Evolutionary conservation across 1,284 basidiomycete genomes (phyloP).

Genomic region (Melampsora americana): DNA sequence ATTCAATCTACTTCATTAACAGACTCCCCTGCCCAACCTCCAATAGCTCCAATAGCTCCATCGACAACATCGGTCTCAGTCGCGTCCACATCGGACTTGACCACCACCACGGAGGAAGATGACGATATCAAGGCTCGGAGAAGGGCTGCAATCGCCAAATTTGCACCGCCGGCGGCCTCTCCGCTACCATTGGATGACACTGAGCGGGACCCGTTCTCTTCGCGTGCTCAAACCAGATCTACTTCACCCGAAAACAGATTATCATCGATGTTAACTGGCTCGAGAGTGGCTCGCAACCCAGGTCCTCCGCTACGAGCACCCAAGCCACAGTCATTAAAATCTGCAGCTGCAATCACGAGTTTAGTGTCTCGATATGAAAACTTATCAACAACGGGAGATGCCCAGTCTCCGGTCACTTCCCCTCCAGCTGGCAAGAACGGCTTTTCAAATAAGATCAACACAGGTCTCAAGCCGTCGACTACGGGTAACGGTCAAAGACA

Average conservation of each 20-base stretch:
- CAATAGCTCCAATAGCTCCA: not conserved
- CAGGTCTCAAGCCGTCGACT: not conserved
- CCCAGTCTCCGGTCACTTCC: not conserved
- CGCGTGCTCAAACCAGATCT: conserved; percentile 15
- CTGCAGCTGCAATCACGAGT: conserved; percentile 33
- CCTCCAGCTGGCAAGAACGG: not conserved
- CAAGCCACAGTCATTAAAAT: conserved; percentile 42
- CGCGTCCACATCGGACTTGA: conserved; percentile 22
- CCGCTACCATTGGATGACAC: not conserved
- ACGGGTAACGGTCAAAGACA: not conserved
- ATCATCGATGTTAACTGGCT: not conserved
- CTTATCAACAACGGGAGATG: not conserved
- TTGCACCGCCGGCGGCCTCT: conserved; percentile 19
- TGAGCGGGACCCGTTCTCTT: conserved; percentile 34
- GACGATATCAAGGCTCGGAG: conserved; percentile 17
- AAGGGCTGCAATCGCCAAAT: conserved; percentile 35
- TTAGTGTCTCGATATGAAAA: conserved; percentile 41
- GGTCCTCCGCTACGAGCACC: conserved; percentile 35
- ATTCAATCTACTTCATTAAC: not conserved
- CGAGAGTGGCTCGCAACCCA: not conserved
- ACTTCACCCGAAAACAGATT: not conserved
- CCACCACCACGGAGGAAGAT: conserved; percentile 31
- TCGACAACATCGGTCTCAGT: not conserved
- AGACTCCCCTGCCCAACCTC: not conserved
- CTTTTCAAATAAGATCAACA: not conserved